Evolutionary conservation across 495 filamentous ascomycete genomes (phyloP), one percentile per base, ranked within the genome.

Genomic region (Aeminium ludgeri): DNA sequence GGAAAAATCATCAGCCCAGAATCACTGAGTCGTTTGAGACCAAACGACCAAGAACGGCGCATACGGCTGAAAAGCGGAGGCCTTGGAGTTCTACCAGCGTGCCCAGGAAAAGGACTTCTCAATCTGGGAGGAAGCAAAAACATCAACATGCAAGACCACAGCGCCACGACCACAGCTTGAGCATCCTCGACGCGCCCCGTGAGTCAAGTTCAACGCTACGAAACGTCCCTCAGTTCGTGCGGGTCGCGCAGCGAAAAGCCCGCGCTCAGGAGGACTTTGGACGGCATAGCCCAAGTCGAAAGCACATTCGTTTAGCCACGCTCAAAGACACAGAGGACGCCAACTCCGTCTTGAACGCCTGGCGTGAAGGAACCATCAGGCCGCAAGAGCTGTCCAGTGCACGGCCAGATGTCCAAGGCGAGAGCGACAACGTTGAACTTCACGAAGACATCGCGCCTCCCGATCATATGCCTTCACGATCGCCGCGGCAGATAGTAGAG

Each of bases 241-340:
- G 73, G 37, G 57, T 97, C 47, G 89, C 89, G 30, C 71, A 72
- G 15, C 75, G 91, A 36, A 64, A 68, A 44, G 83, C 73, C 33
- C 76, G 68, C 12, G 67, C 60, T 41, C 69, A 71, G 47, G 51
- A 49, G 30, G 76, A 82, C 46, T 53, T 65, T 43, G 86, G 83
- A 6, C 74, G 79, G 51, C 70, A 76, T 41, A 83, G 76, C 37
- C 85, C 84, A n/a, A 67, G 71, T 4, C 65, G 58, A 25, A 97
- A 95, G 55, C 59, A 73, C 23, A 71, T 97, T 36, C 62, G 72
- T 25, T 56, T 97, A 6, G 76, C 74, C 27, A 86, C 73, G 19
- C 66, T 65, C 17, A 52, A 61, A 12, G 86, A 95, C 50, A 92
- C 82, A 6, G 58, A 73, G 17, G 89, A 95, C 54, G 79, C 74